Percentiles rank a stretch among this genome's conserved stretches.
These are phyloP conservation scores for Gaertneriomyces semiglobifer DNA, from an alignment of 192 early-diverging fungal species.

Conservation along the genomic window DNA sequence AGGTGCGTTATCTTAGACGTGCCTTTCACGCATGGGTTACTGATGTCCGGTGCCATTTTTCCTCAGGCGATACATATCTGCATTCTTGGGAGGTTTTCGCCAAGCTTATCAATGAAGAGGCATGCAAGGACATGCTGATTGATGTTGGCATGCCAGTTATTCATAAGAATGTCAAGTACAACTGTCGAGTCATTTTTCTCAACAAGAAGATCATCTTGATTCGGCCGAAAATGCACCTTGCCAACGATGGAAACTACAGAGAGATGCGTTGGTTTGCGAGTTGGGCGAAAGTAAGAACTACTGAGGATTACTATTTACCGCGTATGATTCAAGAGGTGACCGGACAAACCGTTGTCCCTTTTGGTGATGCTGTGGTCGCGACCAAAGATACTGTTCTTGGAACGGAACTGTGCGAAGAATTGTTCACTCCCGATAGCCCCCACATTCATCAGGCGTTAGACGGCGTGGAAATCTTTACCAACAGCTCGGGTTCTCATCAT, in stretches of 20 bases:
- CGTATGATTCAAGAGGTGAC: conserved; percentile 74
- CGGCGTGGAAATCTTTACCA: conserved; percentile 95
- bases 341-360: conserved; percentile 70
- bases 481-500: conserved; percentile 95
- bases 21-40: too few species aligned
- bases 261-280: conserved; percentile 92
- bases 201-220: conserved; percentile 86
- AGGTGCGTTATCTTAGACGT: conserved; percentile 39
- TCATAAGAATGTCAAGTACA: conserved; percentile 91
- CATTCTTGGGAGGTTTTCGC: conserved; percentile 94
- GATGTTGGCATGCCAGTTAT: conserved; percentile 97
- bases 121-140: conserved; percentile 73
- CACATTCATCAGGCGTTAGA: conserved; percentile 91
- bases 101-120: conserved; percentile 62
- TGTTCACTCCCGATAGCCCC: conserved; percentile 93
- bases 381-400: conserved; percentile 86
- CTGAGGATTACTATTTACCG: conserved; percentile 82
- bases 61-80: conserved; percentile 78
- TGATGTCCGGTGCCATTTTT: too few species aligned
- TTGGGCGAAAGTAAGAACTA: conserved; percentile 63
- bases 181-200: conserved; percentile 88
- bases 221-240: conserved; percentile 92
- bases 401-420: conserved; percentile 93
- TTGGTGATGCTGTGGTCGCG: conserved; percentile 88
- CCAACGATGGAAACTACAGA: conserved; percentile 98